Evolutionary conservation across 305 asterid genomes (phyloP).

Genomic region (Fraxinus albicans): DNA sequence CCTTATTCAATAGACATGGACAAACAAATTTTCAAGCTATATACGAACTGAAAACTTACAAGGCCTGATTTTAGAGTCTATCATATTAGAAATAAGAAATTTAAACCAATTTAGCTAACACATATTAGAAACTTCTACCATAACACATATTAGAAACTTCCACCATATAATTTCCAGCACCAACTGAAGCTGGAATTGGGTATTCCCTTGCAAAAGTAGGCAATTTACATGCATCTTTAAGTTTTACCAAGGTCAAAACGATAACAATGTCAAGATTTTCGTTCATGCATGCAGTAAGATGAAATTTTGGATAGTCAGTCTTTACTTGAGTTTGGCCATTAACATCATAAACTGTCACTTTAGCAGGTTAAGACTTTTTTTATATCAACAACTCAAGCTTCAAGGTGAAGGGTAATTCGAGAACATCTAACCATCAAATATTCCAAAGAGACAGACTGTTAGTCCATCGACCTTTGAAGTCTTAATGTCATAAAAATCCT

Average conservation of each 20-base stretch:
- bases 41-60: background rate
- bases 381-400: conserved; percentile 4
- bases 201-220: background rate
- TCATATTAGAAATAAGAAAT: background rate
- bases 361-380: background rate
- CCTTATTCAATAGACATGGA: background rate
- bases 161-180: background rate
- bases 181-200: background rate
- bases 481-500: conserved; percentile 92
- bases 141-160: background rate
- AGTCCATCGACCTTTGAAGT: conserved; percentile 68
- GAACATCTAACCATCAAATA: conserved; percentile 84
- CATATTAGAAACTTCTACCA: background rate
- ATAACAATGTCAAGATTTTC: conserved; percentile 17
- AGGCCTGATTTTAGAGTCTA: conserved; percentile 1
- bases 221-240: background rate
- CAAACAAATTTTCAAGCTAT: background rate
- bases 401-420: conserved; percentile 20
- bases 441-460: conserved; percentile 84
- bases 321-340: conserved; percentile 11
- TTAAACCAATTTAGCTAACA: background rate
- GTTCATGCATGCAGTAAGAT: conserved; percentile 12
- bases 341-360: background rate
- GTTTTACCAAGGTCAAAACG: background rate
- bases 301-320: background rate